phyloP scores from a whole-genome alignment of 495 filamentous ascomycete genomes.

The Pyrenula aspistea region DNA sequence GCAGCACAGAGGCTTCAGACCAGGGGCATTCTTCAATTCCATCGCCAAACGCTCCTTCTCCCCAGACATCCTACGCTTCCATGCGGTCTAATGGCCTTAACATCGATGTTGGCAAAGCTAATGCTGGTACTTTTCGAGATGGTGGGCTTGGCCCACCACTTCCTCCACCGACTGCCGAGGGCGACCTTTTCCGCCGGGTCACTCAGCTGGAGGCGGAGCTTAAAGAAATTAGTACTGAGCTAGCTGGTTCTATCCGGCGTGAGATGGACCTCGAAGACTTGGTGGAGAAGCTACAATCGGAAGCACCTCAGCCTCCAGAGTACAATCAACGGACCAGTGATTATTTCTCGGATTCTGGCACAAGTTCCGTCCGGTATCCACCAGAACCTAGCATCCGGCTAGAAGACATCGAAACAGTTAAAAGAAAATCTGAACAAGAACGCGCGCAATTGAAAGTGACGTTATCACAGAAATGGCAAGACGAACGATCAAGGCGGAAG shows the following conservation, averaged over 20 bases:
- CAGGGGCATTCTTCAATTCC: conserved; percentile 43
- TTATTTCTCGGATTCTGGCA: conserved; percentile 94
- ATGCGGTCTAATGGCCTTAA: conserved; percentile 18
- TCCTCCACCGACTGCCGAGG: conserved; percentile 26
- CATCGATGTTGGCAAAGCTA: conserved; percentile 31
- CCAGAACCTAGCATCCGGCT: conserved; percentile 51
- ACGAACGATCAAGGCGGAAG: conserved; percentile 64
- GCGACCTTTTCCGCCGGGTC: conserved; percentile 38
- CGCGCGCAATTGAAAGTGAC: conserved; percentile 78
- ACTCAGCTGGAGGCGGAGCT: conserved; percentile 85
- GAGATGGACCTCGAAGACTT: conserved; percentile 97
- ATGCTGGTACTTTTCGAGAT: conserved; percentile 21
- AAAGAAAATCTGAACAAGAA: conserved; percentile 80
- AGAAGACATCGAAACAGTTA: conserved; percentile 75
- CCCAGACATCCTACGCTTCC: conserved; percentile 25
- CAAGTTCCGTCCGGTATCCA: conserved; percentile 66
- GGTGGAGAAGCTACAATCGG: conserved; percentile 72
- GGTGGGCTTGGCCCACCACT: conserved; percentile 14
- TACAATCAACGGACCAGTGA: conserved; percentile 75
- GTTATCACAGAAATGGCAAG: conserved; percentile 68
- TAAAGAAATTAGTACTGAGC: conserved; percentile 79
- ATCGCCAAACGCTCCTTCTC: conserved; percentile 42
- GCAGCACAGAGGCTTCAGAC: conserved; percentile 54
- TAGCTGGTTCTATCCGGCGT: conserved; percentile 81
- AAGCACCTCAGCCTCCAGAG: conserved; percentile 35